Evolutionary conservation across 129 eudicot species (phyloP).

Genomic region (Lactuca saligna): DNA sequence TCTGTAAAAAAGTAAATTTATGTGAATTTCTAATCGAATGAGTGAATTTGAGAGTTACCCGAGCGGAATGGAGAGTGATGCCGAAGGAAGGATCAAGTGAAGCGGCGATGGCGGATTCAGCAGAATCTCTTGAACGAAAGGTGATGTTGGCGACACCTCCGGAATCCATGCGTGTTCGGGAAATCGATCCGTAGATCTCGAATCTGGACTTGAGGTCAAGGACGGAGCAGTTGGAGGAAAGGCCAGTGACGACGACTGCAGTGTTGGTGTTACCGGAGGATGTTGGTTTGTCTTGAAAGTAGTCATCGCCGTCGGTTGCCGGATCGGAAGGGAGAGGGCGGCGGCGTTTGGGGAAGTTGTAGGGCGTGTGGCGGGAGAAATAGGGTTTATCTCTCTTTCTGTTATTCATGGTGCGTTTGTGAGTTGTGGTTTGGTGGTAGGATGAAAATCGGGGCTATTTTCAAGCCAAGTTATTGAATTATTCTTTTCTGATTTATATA

Average conservation of each 20-base stretch:
- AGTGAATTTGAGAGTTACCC: constrained; percentile 35
- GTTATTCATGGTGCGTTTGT: constrained; percentile 39
- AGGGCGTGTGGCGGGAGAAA: constrained; percentile 65
- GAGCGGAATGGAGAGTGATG: constrained; percentile 54
- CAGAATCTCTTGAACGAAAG: constrained; percentile 61
- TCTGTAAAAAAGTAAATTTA: neutral
- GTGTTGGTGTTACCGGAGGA: constrained; percentile 40
- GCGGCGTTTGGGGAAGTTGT: constrained; percentile 74
- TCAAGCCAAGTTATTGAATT: too few relatives aligned
- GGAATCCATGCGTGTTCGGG: constrained; percentile 78
- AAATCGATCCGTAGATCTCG: constrained; percentile 86
- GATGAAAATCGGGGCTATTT: neutral
- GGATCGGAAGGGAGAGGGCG: constrained; percentile 55
- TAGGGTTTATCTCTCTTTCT: constrained; percentile 84
- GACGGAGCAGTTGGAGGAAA: constrained; percentile 68
- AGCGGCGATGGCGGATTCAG: constrained; percentile 70
- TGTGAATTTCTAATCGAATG: neutral
- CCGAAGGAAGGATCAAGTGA: constrained; percentile 70
- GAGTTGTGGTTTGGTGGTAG: neutral
- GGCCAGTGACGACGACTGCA: constrained; percentile 64
- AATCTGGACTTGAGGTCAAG: constrained; percentile 79
- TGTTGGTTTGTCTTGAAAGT: constrained; percentile 28
- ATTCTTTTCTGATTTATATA: too few relatives aligned
- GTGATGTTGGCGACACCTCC: constrained; percentile 72
- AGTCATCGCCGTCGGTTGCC: constrained; percentile 26